phyloP scores from a whole-genome alignment of 2,329 filamentous ascomycete species.

The Escovopsis sp. region DNA sequence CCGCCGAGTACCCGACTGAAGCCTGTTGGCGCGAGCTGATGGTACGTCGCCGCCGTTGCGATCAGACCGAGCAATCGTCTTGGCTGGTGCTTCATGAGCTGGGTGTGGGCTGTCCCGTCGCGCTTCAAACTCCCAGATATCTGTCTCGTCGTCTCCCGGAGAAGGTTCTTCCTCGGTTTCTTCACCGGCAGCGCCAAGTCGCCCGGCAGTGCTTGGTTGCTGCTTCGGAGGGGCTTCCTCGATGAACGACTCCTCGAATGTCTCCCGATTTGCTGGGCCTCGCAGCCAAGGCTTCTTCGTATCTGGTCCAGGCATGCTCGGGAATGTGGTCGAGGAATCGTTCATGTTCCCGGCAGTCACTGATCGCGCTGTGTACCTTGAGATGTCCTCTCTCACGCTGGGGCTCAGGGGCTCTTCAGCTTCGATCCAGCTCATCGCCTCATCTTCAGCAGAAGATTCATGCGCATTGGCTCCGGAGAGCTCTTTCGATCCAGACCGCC shows the following conservation, averaged over 20 bases:
- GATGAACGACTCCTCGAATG: background rate
- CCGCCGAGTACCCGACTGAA: background rate
- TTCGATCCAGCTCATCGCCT: conserved; percentile 30
- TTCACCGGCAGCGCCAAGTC: conserved; percentile 9
- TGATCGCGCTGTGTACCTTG: conserved; percentile 14
- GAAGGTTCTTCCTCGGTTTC: conserved; percentile 8
- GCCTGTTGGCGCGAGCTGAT: too few species aligned
- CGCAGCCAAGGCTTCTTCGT: background rate
- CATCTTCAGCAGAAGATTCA: conserved; percentile 18
- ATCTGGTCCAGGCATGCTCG: too few species aligned
- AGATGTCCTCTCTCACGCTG: conserved; percentile 18
- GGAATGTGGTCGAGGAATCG: too few species aligned
- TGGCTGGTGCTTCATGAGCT: background rate
- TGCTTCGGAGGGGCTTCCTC: background rate
- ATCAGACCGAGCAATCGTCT: too few species aligned
- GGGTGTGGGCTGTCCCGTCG: conserved; percentile 28
- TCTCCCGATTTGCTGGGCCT: background rate
- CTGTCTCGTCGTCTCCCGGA: conserved; percentile 25
- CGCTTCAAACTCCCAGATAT: conserved; percentile 46
- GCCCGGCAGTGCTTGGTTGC: conserved; percentile 3
- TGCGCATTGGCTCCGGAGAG: conserved; percentile 21
- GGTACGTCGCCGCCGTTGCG: too few species aligned
- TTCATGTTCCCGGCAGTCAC: background rate
- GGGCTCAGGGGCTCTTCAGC: conserved; percentile 23
- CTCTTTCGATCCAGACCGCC: conserved; percentile 9